A percentile compares a stretch with the other conserved stretches of the same genome.
These are phyloP conservation scores for Gracilaria gracilis DNA, from an alignment of 23 red algal genomes.

Conservation along the genomic window DNA sequence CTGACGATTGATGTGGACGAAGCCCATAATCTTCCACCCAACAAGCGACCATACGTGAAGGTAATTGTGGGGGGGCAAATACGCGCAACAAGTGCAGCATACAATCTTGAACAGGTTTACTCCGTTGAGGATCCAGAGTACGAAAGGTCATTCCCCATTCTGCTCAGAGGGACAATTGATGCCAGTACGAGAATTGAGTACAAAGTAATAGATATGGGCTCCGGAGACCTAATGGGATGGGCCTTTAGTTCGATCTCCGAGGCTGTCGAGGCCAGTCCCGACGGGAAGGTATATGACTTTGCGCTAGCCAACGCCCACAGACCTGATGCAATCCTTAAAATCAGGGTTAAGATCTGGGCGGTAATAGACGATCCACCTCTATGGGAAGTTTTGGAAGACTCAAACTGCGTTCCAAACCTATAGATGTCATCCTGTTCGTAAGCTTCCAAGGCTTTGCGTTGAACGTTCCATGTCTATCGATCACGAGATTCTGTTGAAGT, in stretches of 20 bases:
- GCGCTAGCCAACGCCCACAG: constrained; percentile 39
- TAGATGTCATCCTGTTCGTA: not conserved
- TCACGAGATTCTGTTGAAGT: constrained; percentile 28
- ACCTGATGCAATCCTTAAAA: constrained; percentile 32
- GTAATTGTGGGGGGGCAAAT: constrained; percentile 42
- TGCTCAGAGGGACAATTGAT: constrained; percentile 37
- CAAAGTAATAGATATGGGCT: constrained; percentile 50
- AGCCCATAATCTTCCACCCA: constrained; percentile 58
- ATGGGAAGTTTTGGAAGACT: constrained; percentile 51
- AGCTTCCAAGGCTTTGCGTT: not conserved
- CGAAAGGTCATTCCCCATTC: constrained; percentile 59
- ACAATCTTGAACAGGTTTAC: constrained; percentile 41
- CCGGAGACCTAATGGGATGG: constrained; percentile 38
- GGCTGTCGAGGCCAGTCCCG: constrained; percentile 31
- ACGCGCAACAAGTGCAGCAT: constrained; percentile 38
- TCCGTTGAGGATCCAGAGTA: constrained; percentile 65
- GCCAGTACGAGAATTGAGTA: constrained; percentile 48
- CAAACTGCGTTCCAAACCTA: not conserved
- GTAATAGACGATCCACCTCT: constrained; percentile 54
- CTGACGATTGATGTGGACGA: constrained; percentile 66
- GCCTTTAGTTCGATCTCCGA: constrained; percentile 66
- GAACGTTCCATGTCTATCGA: not conserved
- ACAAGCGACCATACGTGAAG: constrained; percentile 49
- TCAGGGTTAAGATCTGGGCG: constrained; percentile 43
- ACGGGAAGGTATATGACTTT: constrained; percentile 51